These are phyloP conservation scores for Mycosphaerelloides madeirae DNA, from an alignment of 2,329 filamentous ascomycete species.

Conservation along the genomic window DNA sequence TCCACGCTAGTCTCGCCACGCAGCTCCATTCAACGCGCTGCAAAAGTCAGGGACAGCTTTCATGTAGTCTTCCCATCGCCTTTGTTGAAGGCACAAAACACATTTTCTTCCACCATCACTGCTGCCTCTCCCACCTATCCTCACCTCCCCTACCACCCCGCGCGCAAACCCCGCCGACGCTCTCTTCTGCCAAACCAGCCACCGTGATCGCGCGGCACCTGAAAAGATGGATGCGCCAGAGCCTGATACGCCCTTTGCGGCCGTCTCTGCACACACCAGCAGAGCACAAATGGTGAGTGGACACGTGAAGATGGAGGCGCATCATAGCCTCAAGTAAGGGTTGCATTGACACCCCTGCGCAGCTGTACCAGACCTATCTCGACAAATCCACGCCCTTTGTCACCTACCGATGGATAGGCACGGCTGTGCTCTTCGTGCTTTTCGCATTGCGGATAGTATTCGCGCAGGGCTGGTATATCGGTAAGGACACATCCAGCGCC, in stretches of 20 bases:
- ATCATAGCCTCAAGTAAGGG: background rate
- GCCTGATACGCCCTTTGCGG: constrained; percentile 88
- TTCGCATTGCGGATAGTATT: constrained; percentile 89
- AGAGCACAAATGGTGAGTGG: constrained; percentile 63
- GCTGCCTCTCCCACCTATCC: too few species aligned
- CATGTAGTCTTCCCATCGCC: too few species aligned
- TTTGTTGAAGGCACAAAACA: too few species aligned
- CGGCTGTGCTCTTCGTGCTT: constrained; percentile 66
- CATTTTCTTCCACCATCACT: too few species aligned
- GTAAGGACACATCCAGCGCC: constrained; percentile 46
- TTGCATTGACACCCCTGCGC: constrained; percentile 12
- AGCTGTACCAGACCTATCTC: constrained; percentile 92
- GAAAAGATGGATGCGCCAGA: constrained; percentile 76
- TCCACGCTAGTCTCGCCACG: too few species aligned
- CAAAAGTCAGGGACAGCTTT: too few species aligned
- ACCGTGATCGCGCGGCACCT: background rate
- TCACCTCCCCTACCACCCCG: too few species aligned
- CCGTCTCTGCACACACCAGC: constrained; percentile 80
- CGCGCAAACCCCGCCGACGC: too few species aligned
- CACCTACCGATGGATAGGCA: constrained; percentile 84
- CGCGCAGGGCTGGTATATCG: constrained; percentile 98
- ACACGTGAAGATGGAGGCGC: background rate
- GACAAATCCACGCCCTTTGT: constrained; percentile 90
- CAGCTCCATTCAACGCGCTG: too few species aligned
- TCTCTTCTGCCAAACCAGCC: too few species aligned